These are phyloP conservation scores for Mycena metata DNA, from an alignment of 768 basidiomycete genomes.

Conservation along the genomic window DNA sequence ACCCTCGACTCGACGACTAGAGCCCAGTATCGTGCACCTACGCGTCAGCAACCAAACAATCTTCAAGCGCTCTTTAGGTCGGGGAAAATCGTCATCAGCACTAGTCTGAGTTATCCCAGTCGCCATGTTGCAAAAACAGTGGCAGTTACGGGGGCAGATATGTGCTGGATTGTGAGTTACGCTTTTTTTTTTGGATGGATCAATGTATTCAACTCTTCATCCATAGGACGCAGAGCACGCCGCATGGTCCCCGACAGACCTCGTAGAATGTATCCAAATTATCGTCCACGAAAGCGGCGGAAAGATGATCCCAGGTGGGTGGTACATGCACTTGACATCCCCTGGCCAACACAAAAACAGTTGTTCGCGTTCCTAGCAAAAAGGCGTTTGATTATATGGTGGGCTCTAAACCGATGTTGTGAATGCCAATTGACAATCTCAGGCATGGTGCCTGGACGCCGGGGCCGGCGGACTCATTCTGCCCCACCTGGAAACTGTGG, in stretches of 20 bases:
- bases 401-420: neutral
- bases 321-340: too few relatives aligned
- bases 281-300: constrained; percentile 33
- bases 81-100: constrained; percentile 21
- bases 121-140: constrained; percentile 31
- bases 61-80: constrained; percentile 26
- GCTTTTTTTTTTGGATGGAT: neutral
- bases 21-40: constrained; percentile 16
- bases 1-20: constrained; percentile 18
- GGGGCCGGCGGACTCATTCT: constrained; percentile 34
- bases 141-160: constrained; percentile 27
- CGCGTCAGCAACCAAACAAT: constrained; percentile 26
- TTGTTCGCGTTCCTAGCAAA: constrained; percentile 31
- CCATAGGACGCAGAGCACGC: constrained; percentile 30
- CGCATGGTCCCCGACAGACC: constrained; percentile 13
- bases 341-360: neutral
- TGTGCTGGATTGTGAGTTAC: constrained; percentile 33
- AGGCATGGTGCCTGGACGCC: constrained; percentile 35
- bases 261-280: constrained; percentile 33
- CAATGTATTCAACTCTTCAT: too few relatives aligned
- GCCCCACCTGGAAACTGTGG: constrained; percentile 27
- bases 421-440: neutral
- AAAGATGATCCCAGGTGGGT: constrained; percentile 26
- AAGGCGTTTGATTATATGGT: constrained; percentile 36
- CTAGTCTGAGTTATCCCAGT: constrained; percentile 24